Base-by-base conservation (phyloP, 768 basidiomycete genomes). In the Trametes cubensis region DNA sequence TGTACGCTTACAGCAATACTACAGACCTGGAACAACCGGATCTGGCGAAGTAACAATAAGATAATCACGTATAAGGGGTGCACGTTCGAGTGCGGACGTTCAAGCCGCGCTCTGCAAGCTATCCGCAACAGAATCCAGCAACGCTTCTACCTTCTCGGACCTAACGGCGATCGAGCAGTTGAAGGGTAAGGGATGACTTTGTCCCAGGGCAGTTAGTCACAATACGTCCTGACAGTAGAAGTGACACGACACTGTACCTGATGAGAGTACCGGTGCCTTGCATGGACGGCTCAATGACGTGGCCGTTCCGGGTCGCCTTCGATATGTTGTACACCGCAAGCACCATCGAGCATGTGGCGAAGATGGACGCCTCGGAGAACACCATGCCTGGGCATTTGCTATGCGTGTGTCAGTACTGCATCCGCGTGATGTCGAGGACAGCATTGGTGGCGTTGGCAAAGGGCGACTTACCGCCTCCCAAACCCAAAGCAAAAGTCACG, bases 311-410 rank as follows among this genome's bases (percentile, higher is more conserved):
- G 54, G 49, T 62, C 63, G 60, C 62, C 58, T 75, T 75, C 45
- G 50, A 58, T 49, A 80, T 76, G 15, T 66, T 65, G 62, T 79
- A 78, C 2, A 73, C 54, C 3, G 78, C 74, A 26, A 80, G 69
- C 13, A 67, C 70, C 26, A 75, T 75, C 4, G 77, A 73, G 14
- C 75, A 70, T 69, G 75, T 77, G 26, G 80, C 17, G 17, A 69
- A 74, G 4, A 75, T 56, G 3, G 76, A 78, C 1, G 76, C 72
- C 20, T 81, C 77, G 5, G 78, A 81, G 41, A 84, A 66, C 25
- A 54, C 34, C 42, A 63, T 58, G 39, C 81, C 83, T n/a, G 80
- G 67, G 49, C 67, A 68, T 20, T 48, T 58, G 8, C 67, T 66
- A 51, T 10, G 28, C 1, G n/a, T 8, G 10, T 28, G 17, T 55